These are phyloP conservation scores for Scutellaria minor DNA, from an alignment of 257 asterid genomes.

Conservation along the genomic window DNA sequence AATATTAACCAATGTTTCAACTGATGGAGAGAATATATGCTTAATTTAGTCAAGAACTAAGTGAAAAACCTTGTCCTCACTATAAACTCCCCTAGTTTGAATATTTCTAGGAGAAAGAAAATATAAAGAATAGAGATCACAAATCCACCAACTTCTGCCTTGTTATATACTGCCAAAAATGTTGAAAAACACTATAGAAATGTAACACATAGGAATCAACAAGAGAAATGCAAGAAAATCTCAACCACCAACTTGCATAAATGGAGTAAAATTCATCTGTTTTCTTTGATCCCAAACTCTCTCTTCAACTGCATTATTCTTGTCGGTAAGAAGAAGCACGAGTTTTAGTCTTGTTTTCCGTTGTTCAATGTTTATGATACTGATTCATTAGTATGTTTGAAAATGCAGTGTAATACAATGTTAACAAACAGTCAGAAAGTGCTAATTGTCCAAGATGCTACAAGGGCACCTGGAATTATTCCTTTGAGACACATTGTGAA, in stretches of 20 bases:
- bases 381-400: neutral
- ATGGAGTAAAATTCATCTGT: neutral
- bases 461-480: conserved; percentile 32
- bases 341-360: too few species aligned
- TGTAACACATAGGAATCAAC: neutral
- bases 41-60: neutral
- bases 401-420: conserved; percentile 34
- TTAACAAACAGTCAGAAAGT: conserved; percentile 40
- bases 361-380: neutral
- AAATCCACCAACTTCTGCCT: neutral
- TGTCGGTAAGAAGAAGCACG: too few species aligned
- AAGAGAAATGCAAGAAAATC: neutral
- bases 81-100: neutral
- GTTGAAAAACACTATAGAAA: neutral
- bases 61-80: neutral
- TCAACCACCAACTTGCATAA: neutral
- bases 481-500: conserved; percentile 35
- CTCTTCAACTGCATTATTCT: neutral
- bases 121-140: conserved; percentile 1
- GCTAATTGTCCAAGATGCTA: conserved; percentile 58
- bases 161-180: conserved; percentile 9
- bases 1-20: neutral
- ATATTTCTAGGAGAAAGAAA: conserved; percentile 13
- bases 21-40: conserved; percentile 13
- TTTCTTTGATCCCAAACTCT: neutral